Evolutionary conservation across 176 grass and related monocot species (phyloP), one percentile per base, ranked within the genome.

Genomic region (Guadua angustifolia): DNA sequence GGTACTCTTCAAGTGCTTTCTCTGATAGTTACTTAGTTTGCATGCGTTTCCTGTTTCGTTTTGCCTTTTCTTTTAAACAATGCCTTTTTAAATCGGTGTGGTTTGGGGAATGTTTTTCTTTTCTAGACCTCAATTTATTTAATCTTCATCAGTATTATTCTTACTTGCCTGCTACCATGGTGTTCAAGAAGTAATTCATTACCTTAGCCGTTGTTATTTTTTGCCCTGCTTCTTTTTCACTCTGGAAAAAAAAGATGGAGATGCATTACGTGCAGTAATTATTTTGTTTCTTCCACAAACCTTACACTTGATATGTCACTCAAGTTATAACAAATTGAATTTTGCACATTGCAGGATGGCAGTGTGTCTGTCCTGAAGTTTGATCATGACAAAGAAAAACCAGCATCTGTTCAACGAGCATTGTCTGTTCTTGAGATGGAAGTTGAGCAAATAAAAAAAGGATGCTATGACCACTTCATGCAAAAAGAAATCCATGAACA

Each of bases 401-500:
- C 95, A 45, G 91, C 95, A 56, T 95, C 85, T 73, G 91, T 95
- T 58, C 93, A 98, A 58, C 84, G 95, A 51, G 95, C 95, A 86
- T 86, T 98, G 72, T 98, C 87, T 86, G 91, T 98, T 78, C 83
- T 98, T 59, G 95, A 98, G 79, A 98, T 95, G 93, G 95, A 98
- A 84, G 92, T 98, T 43, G 93, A 98, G 36, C 95, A 98, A 88
- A 98, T 95, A 88, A 98, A 95, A 85, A 98, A 95, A 63, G 93
- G 95, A 84, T 84, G 87, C 53, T 98, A 93, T 82, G 92, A 98
- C 1, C 29, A 29, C 29, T 29, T 29, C 29, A 29, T 29, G 95
- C 90, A 98, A 78, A 98, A 98, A 86, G 95, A 98, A 86, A 98
- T 98, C 42, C 85, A 98, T 69, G 95, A 98, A 57, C 95, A 98